Percentiles rank a stretch among this genome's conserved stretches.
Conservation (phyloP, 805 yeast species). For the Kregervanrija pseudodelftensis region DNA sequence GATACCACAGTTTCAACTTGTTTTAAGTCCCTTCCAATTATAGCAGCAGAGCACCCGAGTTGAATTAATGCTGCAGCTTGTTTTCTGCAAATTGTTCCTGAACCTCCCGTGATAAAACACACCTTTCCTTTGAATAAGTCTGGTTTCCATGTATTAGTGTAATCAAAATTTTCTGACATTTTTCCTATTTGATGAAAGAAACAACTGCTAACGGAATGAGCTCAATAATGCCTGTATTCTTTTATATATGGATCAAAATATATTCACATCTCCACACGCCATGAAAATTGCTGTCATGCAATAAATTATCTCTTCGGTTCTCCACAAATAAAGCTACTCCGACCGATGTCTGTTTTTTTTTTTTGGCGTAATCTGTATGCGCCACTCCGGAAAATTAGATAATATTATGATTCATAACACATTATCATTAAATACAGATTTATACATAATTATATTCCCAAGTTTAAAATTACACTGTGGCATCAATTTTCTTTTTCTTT, state of each 20-base stretch:
- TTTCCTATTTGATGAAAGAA: not conserved
- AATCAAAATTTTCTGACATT: constrained; percentile 5
- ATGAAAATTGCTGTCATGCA: too few species aligned
- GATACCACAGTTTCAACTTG: constrained; percentile 63
- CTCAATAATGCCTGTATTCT: too few species aligned
- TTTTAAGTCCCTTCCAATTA: constrained; percentile 67
- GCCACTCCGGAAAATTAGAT: too few species aligned
- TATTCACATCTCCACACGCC: too few species aligned
- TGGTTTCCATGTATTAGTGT: constrained; percentile 35
- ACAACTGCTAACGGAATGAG: too few species aligned
- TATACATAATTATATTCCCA: too few species aligned
- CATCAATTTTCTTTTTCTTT: not conserved
- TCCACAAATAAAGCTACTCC: too few species aligned
- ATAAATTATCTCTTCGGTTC: too few species aligned
- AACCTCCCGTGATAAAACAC: constrained; percentile 90
- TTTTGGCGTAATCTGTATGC: too few species aligned
- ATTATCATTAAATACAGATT: too few species aligned
- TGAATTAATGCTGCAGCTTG: constrained; percentile 80
- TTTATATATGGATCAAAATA: too few species aligned
- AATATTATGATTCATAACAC: too few species aligned
- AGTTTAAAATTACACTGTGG: not conserved
- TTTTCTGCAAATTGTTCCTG: constrained; percentile 90
- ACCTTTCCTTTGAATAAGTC: constrained; percentile 77
- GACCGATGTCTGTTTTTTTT: not conserved
- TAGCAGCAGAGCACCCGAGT: constrained; percentile 82